Evolutionary conservation across 2,329 filamentous ascomycete genomes (phyloP), one percentile per base, ranked within the genome.

Genomic region (Nakataea oryzae): DNA sequence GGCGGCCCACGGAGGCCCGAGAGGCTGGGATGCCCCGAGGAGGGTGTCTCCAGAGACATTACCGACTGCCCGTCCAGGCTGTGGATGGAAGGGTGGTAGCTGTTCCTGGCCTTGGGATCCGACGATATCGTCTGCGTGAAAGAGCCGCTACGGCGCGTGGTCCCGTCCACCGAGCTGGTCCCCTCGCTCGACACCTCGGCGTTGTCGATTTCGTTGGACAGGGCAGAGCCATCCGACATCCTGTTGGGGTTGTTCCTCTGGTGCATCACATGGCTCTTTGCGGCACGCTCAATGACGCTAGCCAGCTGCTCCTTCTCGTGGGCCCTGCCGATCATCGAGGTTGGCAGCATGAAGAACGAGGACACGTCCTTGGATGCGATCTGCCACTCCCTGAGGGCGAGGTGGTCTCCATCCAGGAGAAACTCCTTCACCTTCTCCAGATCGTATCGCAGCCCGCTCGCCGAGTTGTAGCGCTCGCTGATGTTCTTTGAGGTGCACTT

Each of bases 401-500:
- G 76, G 64, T 82, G 81, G 67, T 96, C 87, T 24, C 91, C 93
- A 68, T 91, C 85, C 3, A 83, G 85, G 8, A 97, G 78, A 50
- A 93, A 81, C 66, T 87, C 82, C 66, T 90, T 86, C 6, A 96
- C 86, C 68, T 86, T 82, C 60, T 86, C 74, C 59, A 97, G 76
- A 71, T 97, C 93, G 69, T 90, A 81, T 66, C 91, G 91, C 63
- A 97, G 81, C 2, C 93, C 93, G 63, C 90, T 92, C 0, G 90
- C 89, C 7, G 91, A 96, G 69, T 96, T 89, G 71, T 97, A 97
- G 17, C 93, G 86, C 63, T 97, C 93, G 62, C 86, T 84, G 58
- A 96, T 90, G 64, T 87, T 89, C 74, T 96, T 96, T 64, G 91
- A 87, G 0, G 92, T 96, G 83, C 96, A 96, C 72, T 92, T 96